Evolutionary conservation across 164 flowering plant genomes (phyloP).

Genomic region (Tinospora cordifolia): DNA sequence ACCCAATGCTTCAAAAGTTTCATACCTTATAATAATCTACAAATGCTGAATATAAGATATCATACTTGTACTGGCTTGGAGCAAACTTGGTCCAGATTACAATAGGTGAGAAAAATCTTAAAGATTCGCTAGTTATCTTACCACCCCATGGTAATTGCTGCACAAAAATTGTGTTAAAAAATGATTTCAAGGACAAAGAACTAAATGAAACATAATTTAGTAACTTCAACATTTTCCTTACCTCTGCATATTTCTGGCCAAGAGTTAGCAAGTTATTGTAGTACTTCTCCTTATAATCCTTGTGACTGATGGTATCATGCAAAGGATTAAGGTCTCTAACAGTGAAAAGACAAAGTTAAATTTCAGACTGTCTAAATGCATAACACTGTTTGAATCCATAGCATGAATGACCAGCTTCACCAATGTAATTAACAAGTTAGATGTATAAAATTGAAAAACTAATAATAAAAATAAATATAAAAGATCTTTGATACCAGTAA

Average conservation of each 20-base stretch:
- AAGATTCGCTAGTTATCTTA: constrained; percentile 76
- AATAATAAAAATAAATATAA: too few species aligned
- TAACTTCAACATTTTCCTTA: constrained; percentile 19
- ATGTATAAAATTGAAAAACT: neutral
- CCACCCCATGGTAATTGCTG: constrained; percentile 99
- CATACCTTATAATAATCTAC: constrained; percentile 77
- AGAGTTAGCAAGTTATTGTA: constrained; percentile 58
- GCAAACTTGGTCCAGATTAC: constrained; percentile 85
- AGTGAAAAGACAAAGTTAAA: constrained; percentile 18
- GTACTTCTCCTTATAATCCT: constrained; percentile 74
- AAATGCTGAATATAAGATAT: constrained; percentile 63
- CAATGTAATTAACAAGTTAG: neutral
- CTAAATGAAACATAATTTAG: neutral
- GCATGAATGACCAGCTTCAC: neutral
- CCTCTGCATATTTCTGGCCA: constrained; percentile 66
- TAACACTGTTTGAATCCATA: neutral
- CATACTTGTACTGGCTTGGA: constrained; percentile 45
- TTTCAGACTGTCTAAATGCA: constrained; percentile 13
- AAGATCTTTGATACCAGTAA: neutral
- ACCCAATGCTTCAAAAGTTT: neutral
- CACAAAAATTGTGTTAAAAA: constrained; percentile 42
- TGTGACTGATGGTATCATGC: constrained; percentile 47
- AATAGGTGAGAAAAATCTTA: constrained; percentile 88
- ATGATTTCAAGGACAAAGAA: neutral
- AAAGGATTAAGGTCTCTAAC: constrained; percentile 93